Evolutionary conservation across 2,329 filamentous ascomycete genomes (phyloP).

Genomic region (Biscogniauxia mediterranea): DNA sequence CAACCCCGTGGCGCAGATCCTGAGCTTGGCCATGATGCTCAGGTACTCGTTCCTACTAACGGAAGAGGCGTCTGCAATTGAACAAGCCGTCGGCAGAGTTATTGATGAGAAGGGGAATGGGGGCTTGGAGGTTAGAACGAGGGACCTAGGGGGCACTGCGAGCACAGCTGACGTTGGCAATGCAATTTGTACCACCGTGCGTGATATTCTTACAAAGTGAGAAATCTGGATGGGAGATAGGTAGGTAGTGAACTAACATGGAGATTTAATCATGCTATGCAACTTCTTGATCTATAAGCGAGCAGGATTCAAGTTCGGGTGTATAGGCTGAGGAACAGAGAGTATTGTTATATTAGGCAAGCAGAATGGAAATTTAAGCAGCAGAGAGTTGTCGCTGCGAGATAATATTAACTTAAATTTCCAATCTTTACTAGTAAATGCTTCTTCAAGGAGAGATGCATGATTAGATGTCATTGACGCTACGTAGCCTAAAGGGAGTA

Average conservation of each 20-base stretch:
- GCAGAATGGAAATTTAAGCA: no score
- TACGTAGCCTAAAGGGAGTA: no score
- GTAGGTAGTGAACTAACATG: background rate
- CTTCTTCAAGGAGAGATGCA: no score
- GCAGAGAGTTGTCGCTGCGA: no score
- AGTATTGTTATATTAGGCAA: no score
- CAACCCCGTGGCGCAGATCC: constrained; percentile 45
- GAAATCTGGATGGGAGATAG: background rate
- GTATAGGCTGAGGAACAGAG: no score
- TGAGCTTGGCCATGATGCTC: constrained; percentile 72
- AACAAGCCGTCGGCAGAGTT: constrained; percentile 61
- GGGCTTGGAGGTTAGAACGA: constrained; percentile 52
- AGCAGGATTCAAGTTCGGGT: no score
- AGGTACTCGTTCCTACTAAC: constrained; percentile 66
- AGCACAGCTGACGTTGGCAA: constrained; percentile 68
- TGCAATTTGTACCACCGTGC: constrained; percentile 37
- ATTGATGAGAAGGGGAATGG: constrained; percentile 49
- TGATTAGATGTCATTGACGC: no score
- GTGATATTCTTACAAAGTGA: background rate
- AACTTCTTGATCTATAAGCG: no score
- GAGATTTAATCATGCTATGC: no score
- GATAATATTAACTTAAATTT: no score
- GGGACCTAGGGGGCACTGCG: constrained; percentile 63
- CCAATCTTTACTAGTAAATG: no score
- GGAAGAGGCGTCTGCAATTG: constrained; percentile 61